Conservation (phyloP, 2,329 filamentous ascomycete species). For the Colletotrichum lini region DNA sequence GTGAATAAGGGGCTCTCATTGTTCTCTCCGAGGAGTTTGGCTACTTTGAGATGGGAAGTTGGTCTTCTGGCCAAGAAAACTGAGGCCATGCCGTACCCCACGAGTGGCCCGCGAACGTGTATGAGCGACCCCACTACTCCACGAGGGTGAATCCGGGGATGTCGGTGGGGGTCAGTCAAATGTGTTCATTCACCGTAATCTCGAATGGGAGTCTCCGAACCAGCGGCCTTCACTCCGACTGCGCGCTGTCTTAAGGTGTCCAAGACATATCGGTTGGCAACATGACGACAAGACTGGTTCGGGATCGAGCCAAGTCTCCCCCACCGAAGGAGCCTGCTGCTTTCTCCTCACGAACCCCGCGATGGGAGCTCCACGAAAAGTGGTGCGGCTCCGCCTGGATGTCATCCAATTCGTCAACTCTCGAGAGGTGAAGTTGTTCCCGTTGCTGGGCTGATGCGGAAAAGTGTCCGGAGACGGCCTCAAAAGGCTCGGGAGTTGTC, state of each 20-base stretch:
- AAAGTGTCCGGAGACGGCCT: constrained; percentile 17
- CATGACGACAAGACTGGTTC: neutral
- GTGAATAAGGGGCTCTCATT: too few species aligned
- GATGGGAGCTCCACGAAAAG: constrained; percentile 10
- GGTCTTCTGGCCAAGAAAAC: neutral
- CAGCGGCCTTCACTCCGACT: constrained; percentile 12
- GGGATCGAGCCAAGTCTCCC: constrained; percentile 8
- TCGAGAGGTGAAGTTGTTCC: neutral
- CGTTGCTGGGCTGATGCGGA: constrained; percentile 11
- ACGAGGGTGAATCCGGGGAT: neutral
- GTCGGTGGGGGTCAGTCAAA: neutral
- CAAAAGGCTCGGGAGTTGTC: constrained; percentile 28
- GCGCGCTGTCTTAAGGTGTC: neutral
- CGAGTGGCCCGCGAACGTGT: neutral
- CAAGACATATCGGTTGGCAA: neutral
- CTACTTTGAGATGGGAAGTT: neutral
- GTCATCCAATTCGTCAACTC: constrained; percentile 2
- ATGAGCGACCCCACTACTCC: neutral
- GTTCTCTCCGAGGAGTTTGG: neutral
- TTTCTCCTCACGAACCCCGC: constrained; percentile 15
- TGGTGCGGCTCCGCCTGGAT: constrained; percentile 23
- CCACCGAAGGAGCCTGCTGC: constrained; percentile 1
- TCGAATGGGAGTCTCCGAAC: neutral
- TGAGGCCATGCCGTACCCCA: neutral
- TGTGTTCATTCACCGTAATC: too few species aligned